Base-by-base conservation (phyloP, 179 eudicot genomes). In the Heliamphora pulchella region DNA sequence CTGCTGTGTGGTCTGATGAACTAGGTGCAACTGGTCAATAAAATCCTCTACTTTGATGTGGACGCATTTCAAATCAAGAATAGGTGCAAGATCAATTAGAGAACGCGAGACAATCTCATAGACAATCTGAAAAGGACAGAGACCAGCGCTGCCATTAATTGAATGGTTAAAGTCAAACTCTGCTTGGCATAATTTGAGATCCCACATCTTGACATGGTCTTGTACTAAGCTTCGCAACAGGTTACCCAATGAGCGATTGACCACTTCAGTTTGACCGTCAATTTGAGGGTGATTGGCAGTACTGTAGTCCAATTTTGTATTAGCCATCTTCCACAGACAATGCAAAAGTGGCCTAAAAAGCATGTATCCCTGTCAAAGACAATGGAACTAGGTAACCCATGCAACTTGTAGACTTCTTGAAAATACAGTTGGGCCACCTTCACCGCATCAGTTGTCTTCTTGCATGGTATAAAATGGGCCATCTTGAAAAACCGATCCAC, bases 381-480 rank as follows among this genome's bases (percentile, higher is more conserved):
- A 50, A 80, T 79, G 0, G 70, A 11, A 39, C 1, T 31, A 0
- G 75, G 83, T 0, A 63, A 0, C 17, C 39, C 78, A 71, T 70
- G 78, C 13, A 55, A n/a, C 1, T n/a, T 1, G 2, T 80, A 31
- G 0, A 83, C 50, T 53, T 78, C 76, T 8, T 11, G 20, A 51
- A 83, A 77, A 8, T n/a, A 71, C 0, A 80, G 0, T 10, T 53
- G 13, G 0, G 31, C 71, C 0, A 74, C 43, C 4, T 78, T 13
- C 5, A 68, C 22, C 9, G 43, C 72, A 79, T 79, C 51, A 0
- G 46, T 67, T 3, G n/a, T 78, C 46, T 72, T 72, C 1, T 44
- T 64, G 59, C 74, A 77, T 0, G 79, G 53, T 8, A 83, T 62
- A 17, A 76, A 83, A 39, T 83, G 83, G 20, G 71, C 78, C 81